phyloP scores from a whole-genome alignment of 805 yeast species.

The Myxozyma monticola region DNA sequence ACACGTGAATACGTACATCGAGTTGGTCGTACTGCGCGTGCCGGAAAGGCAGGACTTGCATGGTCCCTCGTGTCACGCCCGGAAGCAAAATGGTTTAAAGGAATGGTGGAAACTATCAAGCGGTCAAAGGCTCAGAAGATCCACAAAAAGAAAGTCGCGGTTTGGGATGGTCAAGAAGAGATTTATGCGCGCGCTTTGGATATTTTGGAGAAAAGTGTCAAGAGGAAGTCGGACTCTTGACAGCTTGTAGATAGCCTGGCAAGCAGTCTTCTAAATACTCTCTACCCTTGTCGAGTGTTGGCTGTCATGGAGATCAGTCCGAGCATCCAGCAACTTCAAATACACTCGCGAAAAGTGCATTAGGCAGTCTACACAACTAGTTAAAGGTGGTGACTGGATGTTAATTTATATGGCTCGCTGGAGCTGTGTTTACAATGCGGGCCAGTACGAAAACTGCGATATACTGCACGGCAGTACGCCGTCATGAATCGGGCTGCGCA shows the following conservation, averaged over 20 bases:
- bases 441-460: neutral
- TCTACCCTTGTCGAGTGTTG: too few relatives aligned
- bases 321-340: neutral
- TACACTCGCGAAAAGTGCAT: neutral
- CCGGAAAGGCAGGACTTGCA: slow-evolving; percentile 74
- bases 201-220: slow-evolving; percentile 46
- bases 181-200: slow-evolving; percentile 49
- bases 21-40: slow-evolving; percentile 97
- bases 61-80: slow-evolving; percentile 76
- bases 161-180: slow-evolving; percentile 43
- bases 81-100: slow-evolving; percentile 56
- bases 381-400: too few relatives aligned
- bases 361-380: neutral
- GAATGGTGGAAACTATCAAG: slow-evolving; percentile 29
- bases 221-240: too few relatives aligned
- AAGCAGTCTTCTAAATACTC: too few relatives aligned
- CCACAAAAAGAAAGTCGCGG: slow-evolving; percentile 30
- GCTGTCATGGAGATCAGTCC: neutral
- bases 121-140: slow-evolving; percentile 33
- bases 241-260: too few relatives aligned
- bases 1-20: slow-evolving; percentile 93
- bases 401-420: neutral
- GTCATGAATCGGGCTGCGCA: neutral
- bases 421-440: neutral
- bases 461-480: neutral